These are phyloP conservation scores for Diaporthe sp. DNA, from an alignment of 2,329 filamentous ascomycete species.

Conservation along the genomic window DNA sequence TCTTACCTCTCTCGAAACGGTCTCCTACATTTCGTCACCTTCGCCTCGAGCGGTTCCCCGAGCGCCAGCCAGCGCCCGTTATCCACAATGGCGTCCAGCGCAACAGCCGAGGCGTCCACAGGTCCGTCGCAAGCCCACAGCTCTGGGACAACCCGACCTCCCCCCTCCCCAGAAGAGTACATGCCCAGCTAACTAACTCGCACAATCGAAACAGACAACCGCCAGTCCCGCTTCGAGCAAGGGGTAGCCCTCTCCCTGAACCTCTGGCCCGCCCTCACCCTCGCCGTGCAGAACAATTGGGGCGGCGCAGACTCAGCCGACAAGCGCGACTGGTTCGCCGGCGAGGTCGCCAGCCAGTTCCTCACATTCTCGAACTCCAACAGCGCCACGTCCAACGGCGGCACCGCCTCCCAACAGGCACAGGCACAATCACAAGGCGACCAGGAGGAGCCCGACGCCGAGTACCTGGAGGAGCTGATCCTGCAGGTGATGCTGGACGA, in stretches of 20 bases:
- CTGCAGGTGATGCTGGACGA: slow-evolving; percentile 95
- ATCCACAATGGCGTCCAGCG: slow-evolving; percentile 34
- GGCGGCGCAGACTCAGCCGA: slow-evolving; percentile 86
- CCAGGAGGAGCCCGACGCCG: slow-evolving; percentile 72
- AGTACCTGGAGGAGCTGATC: slow-evolving; percentile 87
- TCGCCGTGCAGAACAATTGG: slow-evolving; percentile 90
- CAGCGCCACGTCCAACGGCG: slow-evolving; percentile 41
- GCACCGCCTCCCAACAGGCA: slow-evolving; percentile 40
- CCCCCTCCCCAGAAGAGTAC: neutral
- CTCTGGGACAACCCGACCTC: neutral
- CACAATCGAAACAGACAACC: slow-evolving; percentile 59
- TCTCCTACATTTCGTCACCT: neutral
- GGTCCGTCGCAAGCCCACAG: neutral
- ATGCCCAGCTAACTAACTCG: neutral
- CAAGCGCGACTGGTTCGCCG: slow-evolving; percentile 97
- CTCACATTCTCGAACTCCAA: slow-evolving; percentile 69
- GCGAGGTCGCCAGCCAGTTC: slow-evolving; percentile 87
- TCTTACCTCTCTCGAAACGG: neutral
- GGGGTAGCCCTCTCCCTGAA: slow-evolving; percentile 87
- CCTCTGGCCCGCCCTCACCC: slow-evolving; percentile 88
- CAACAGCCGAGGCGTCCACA: slow-evolving; percentile 36
- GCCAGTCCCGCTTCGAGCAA: slow-evolving; percentile 82
- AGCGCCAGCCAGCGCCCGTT: neutral
- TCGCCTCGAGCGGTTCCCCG: neutral
- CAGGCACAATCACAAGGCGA: slow-evolving; percentile 17